Evolutionary conservation across 2,329 filamentous ascomycete genomes (phyloP).

Genomic region (Berkeleyomyces basicola): DNA sequence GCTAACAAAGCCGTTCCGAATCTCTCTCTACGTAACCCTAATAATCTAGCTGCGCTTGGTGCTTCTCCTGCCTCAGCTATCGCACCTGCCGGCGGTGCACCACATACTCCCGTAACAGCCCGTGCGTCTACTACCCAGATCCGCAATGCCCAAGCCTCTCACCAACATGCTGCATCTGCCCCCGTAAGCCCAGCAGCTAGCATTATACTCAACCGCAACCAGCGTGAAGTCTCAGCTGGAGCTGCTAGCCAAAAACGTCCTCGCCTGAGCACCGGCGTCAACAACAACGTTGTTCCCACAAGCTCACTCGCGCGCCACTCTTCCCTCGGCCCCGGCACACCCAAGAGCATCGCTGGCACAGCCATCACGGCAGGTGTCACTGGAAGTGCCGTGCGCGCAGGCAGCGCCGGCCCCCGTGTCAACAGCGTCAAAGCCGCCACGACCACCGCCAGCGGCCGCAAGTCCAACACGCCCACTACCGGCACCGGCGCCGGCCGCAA

Average conservation of each 20-base stretch:
- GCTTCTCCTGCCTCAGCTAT: background rate
- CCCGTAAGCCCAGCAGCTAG: conserved; percentile 44
- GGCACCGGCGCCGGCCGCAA: conserved; percentile 26
- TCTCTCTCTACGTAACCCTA: conserved; percentile 14
- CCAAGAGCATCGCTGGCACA: conserved; percentile 27
- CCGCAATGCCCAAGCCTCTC: conserved; percentile 30
- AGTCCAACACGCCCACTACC: conserved; percentile 26
- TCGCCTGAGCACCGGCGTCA: conserved; percentile 36
- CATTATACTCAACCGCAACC: conserved; percentile 40
- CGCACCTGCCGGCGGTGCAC: conserved; percentile 13
- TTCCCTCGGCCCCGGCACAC: conserved; percentile 45
- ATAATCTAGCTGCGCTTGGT: background rate
- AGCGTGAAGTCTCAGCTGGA: conserved; percentile 41
- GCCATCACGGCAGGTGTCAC: conserved; percentile 15
- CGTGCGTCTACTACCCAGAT: conserved; percentile 28
- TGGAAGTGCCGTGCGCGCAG: conserved; percentile 29
- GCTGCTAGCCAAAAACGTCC: conserved; percentile 24
- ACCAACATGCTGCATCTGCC: conserved; percentile 37
- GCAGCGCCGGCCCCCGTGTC: conserved; percentile 43
- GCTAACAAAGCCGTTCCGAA: conserved; percentile 28
- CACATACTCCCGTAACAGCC: conserved; percentile 24
- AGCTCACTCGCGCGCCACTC: conserved; percentile 45
- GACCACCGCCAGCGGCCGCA: conserved; percentile 26
- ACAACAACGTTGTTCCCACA: conserved; percentile 32
- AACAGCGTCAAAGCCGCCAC: conserved; percentile 28